These are phyloP conservation scores for Jatropha multifida DNA, from an alignment of 441 rosid species.

Conservation along the genomic window DNA sequence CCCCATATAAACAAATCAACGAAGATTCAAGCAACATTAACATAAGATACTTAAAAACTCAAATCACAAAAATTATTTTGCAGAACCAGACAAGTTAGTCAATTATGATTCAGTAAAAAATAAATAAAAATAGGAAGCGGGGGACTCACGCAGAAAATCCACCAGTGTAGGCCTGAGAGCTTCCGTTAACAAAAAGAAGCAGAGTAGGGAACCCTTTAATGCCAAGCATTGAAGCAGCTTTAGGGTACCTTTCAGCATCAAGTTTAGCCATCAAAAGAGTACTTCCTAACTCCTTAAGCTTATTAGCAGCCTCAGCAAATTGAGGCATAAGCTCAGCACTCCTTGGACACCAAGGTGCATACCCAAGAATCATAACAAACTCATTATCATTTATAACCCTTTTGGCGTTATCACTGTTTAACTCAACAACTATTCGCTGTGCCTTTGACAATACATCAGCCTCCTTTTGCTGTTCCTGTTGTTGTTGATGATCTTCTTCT, in stretches of 20 bases:
- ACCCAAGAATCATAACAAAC: slow-evolving; percentile 70
- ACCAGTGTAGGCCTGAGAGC: slow-evolving; percentile 68
- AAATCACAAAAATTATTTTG: not conserved
- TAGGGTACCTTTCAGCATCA: slow-evolving; percentile 80
- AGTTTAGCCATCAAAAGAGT: slow-evolving; percentile 74
- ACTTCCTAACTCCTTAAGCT: slow-evolving; percentile 58
- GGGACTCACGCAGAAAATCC: slow-evolving; percentile 68
- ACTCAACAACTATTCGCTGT: slow-evolving; percentile 79
- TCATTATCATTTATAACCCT: slow-evolving; percentile 51
- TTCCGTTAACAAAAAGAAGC: slow-evolving; percentile 76
- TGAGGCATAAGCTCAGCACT: slow-evolving; percentile 96
- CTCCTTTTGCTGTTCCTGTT: slow-evolving; percentile 34
- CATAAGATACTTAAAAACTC: not conserved
- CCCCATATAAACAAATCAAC: slow-evolving; percentile 8
- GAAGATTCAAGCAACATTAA: not conserved
- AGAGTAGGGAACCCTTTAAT: slow-evolving; percentile 81
- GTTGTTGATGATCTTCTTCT: slow-evolving; percentile 14
- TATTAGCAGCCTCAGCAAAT: slow-evolving; percentile 84
- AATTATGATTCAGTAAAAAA: not conserved
- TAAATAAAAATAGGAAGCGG: not conserved
- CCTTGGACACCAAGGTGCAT: slow-evolving; percentile 87
- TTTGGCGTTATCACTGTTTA: slow-evolving; percentile 55
- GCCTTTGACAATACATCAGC: slow-evolving; percentile 76
- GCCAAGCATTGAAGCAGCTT: slow-evolving; percentile 58
- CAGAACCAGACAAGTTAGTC: not conserved